Evolutionary conservation across 1,284 basidiomycete species (phyloP), one percentile per base, ranked within the genome.

Genomic region (Moesziomyces sp.): DNA sequence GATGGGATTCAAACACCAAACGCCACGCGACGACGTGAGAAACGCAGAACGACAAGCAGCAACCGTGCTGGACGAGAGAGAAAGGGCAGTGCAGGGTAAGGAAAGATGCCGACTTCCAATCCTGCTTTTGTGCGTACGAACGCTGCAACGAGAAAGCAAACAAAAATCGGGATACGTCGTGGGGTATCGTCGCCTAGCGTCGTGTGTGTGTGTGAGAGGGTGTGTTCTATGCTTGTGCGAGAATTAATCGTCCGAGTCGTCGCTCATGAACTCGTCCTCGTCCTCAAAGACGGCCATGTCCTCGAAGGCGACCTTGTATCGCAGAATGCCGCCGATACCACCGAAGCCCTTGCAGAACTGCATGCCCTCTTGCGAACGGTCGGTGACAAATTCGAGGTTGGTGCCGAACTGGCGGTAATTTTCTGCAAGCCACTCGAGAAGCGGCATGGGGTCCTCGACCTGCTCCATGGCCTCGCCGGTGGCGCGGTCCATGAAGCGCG

Each of bases 311-410:
- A 84, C 81, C 66, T 83, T 82, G 79, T 78, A 84, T 62, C 94
- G 89, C 70, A 97, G 87, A 64, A 98, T 87, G 35, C 96, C 96
- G 48, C 96, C 96, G 75, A 99, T 97, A 38, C 96, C 96, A 86
- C 96, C 96, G 82, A 99, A 99, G 52, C 96, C 97, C 85, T 96
- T 96, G 81, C 97, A 94, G 87, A 98, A 99, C 85, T 99, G 97
- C 46, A 93, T 93, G 35, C 96, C 96, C 85, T 99, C 96, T 84
- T 98, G 95, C n/a, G 93, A 95, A 52, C 84, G 75, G 57, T 80
- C 77, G 7, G 80, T 79, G 50, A 78, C 82, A 34, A 81, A 88
- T 78, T 98, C 96, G 68, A 98, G 90, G 77, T 91, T 91, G 61
- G 95, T 93, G 75, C 96, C 97, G 83, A 98, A 99, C 51, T 95